Evolutionary conservation across 768 basidiomycete species (phyloP), one percentile per base, ranked within the genome.

Genomic region (Lactarius pseudohatsudake): DNA sequence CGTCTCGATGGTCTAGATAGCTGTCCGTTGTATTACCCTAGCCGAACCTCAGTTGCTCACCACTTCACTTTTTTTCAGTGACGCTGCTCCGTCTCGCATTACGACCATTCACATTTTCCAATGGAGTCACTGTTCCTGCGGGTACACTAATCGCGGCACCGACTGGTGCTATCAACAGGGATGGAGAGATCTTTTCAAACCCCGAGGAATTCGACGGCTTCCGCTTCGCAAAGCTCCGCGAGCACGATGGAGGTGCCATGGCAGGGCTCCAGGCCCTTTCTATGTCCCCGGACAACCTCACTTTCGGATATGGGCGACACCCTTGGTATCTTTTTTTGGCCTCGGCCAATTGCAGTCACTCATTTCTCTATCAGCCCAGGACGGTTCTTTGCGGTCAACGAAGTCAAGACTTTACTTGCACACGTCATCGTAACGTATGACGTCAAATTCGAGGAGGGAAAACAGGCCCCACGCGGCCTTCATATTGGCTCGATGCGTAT

Each of bases 111-210:
- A 74, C 70, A 4, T 71, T 77, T 57, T 77, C 77, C 22, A 73
- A 79, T 60, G 80, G 79, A 45, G 74, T 76, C 41, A 73, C 70
- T 40, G 66, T 78, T 56, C 81, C 81, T 22, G 69, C 69, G 4
- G 83, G 82, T 62, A 77, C 76, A 28, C 73, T 75, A 36, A 70
- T 81, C n/a, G 71, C 73, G 18, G 73, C 77, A 10, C 76, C 77
- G 15, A 62, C 74, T 8, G 59, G 66, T 26, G 68, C 76, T n/a
- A 73, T 79, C 72, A 79, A 81, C 65, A 73, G 74, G 20, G 80
- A 84, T 64, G 75, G 74, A 20, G 74, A 73, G 20, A 71, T 76
- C 26, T 87, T 85, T 69, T 64, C 74, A n/a, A 75, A 82, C 60
- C 74, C 85, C 0, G 69, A 74, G 9, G 61, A 34, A 50, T 83